phyloP scores from a whole-genome alignment of 1,284 basidiomycete species.

The Marasmius fiardii region DNA sequence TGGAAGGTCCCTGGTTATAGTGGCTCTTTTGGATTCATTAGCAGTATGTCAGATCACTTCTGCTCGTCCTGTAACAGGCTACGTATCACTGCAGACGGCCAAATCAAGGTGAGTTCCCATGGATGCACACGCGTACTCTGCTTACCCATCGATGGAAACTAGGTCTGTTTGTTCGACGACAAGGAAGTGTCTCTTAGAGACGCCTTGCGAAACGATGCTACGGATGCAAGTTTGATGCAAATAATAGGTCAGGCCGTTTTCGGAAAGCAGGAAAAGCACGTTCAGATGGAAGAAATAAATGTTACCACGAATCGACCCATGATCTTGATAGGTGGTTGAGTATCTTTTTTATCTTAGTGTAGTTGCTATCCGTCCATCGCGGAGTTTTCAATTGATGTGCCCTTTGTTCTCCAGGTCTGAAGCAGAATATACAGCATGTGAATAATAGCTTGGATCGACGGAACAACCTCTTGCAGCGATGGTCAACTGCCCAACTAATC shows the following conservation, averaged over 20 bases:
- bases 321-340: constrained; percentile 90
- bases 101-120: constrained; percentile 67
- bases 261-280: constrained; percentile 82
- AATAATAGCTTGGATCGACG: neutral
- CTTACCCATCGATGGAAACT: neutral
- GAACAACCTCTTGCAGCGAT: neutral
- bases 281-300: constrained; percentile 79
- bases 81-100: constrained; percentile 83
- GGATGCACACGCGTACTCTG: neutral
- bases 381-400: constrained; percentile 13
- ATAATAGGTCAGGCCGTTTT: constrained; percentile 66
- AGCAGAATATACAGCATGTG: neutral
- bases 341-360: constrained; percentile 31
- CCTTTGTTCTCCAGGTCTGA: constrained; percentile 3
- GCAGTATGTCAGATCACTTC: constrained; percentile 91
- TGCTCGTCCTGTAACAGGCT: constrained; percentile 84
- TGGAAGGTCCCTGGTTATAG: constrained; percentile 72
- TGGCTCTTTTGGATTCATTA: constrained; percentile 86
- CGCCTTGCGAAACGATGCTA: constrained; percentile 59
- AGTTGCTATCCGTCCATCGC: constrained; percentile 4
- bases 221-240: constrained; percentile 62
- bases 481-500: neutral
- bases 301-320: constrained; percentile 78
- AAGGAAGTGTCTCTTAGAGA: constrained; percentile 83
- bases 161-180: constrained; percentile 88